These are phyloP conservation scores for Elongisporangium prolatum DNA, from an alignment of 352 stramenopile genomes.

Conservation along the genomic window DNA sequence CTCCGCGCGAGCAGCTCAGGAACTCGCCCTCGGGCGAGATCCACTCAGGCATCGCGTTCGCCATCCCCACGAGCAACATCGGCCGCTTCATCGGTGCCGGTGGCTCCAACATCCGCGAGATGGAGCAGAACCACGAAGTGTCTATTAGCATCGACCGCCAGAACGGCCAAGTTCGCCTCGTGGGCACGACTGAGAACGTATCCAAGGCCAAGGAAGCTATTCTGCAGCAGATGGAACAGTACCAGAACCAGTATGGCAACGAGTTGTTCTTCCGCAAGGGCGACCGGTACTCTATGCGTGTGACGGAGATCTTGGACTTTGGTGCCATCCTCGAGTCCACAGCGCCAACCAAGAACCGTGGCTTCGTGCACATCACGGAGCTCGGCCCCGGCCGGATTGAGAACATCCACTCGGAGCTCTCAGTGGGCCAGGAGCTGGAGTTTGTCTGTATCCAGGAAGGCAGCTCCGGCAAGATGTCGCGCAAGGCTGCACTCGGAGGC, in stretches of 20 bases:
- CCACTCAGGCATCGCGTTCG: slow-evolving; percentile 53
- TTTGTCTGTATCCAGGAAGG: slow-evolving; percentile 78
- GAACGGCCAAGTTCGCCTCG: slow-evolving; percentile 85
- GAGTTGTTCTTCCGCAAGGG: slow-evolving; percentile 82
- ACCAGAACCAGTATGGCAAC: slow-evolving; percentile 11
- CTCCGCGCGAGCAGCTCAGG: slow-evolving; percentile 58
- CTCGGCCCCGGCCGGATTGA: slow-evolving; percentile 62
- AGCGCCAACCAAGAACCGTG: slow-evolving; percentile 72
- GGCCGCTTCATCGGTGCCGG: slow-evolving; percentile 71
- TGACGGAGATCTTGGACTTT: slow-evolving; percentile 95
- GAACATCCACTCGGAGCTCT: slow-evolving; percentile 58
- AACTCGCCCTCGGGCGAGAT: slow-evolving; percentile 27
- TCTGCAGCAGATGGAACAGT: slow-evolving; percentile 26
- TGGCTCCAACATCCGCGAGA: slow-evolving; percentile 66
- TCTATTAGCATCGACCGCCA: slow-evolving; percentile 77
- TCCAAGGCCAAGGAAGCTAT: slow-evolving; percentile 77
- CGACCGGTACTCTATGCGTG: slow-evolving; percentile 87
- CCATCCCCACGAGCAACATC: slow-evolving; percentile 46
- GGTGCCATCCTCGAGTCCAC: slow-evolving; percentile 88
- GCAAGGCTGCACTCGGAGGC: slow-evolving; percentile 37
- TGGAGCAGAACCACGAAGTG: slow-evolving; percentile 61
- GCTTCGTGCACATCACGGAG: slow-evolving; percentile 95
- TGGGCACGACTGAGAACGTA: slow-evolving; percentile 69
- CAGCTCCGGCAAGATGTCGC: slow-evolving; percentile 79
- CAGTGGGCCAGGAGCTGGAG: slow-evolving; percentile 71